Evolutionary conservation across 2,329 filamentous ascomycete species (phyloP), one percentile per base, ranked within the genome.

Genomic region (Macrophomina phaseolina): DNA sequence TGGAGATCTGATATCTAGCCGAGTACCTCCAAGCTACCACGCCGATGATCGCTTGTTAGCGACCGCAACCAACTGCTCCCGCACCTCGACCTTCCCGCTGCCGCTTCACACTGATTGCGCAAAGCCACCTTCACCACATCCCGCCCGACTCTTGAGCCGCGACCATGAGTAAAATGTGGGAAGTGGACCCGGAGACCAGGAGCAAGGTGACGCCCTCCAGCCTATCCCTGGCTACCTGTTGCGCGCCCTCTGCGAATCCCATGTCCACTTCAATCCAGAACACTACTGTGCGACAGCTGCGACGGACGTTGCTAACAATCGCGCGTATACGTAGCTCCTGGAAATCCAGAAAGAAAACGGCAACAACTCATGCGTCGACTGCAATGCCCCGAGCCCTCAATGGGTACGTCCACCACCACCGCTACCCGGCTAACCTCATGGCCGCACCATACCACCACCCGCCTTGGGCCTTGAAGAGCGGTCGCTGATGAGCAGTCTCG

Each of bases 161-260:
- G 76, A 74, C 69, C 52, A 83, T 83, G 81, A 82, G 81, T 76
- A 94, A 94, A 82, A 94, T 97, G 91, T 99, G 95, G 95, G 95
- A 99, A 83, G 93, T 99, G 71, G 95, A 99, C 81, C 95, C 95
- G 58, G 94, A 98, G 85, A 98, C 94, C 69, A 89, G 93, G 81
- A 93, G 91, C 77, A 98, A 98, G 89, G 94, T 96, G 82, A 73
- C 51, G 30, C n/a, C 46, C 23, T 11, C 23, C 42, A 32, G 5
- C 23, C 23, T 23, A 23, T 23, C 23, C 23, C 23, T 23, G 7
- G 34, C 7, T 7, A 8, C 18, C 42, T 9, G 30, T 9, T 11
- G 18, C 46, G 46, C 46, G n/a, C 12, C 18, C 28, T 16, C 7
- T 23, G 46, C 46, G 16, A 45, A 16, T 14, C 2, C 11, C 42